Percentiles rank a stretch among this genome's conserved stretches.
Evolutionary conservation across 1,284 basidiomycete species (phyloP).

Genomic region (Ustilago bromivora): DNA sequence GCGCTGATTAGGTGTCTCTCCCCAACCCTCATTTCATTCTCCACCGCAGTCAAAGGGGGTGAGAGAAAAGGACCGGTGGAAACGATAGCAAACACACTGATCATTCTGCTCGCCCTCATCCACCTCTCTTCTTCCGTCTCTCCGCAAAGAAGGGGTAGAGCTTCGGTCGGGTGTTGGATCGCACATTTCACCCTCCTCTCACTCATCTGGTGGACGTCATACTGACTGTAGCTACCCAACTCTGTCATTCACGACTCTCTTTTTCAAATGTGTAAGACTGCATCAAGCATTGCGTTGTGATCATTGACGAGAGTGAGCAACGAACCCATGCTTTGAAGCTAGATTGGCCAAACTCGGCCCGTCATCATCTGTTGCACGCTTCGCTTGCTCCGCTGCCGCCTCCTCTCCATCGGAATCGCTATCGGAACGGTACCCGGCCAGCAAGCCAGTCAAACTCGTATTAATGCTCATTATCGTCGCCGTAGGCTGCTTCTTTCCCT

Average conservation of each 20-base stretch:
- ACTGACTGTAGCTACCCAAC: too few relatives aligned
- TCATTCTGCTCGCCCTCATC: conserved; percentile 24
- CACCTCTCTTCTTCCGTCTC: conserved; percentile 5
- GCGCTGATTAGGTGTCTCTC: conserved; percentile 28
- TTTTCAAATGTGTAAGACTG: too few relatives aligned
- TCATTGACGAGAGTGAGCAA: too few relatives aligned
- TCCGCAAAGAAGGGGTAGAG: neutral
- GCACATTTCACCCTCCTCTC: neutral
- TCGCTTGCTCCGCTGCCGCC: too few relatives aligned
- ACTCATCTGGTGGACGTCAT: neutral
- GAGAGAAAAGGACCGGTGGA: neutral
- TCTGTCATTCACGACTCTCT: too few relatives aligned
- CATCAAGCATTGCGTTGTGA: too few relatives aligned
- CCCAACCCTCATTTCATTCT: neutral
- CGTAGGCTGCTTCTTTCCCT: neutral
- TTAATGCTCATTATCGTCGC: neutral
- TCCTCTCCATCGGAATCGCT: neutral
- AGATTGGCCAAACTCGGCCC: too few relatives aligned
- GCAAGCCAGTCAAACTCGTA: conserved; percentile 3
- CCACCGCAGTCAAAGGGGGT: neutral
- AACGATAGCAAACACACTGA: neutral
- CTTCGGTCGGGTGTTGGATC: neutral
- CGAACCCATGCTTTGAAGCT: neutral
- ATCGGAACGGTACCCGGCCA: conserved; percentile 26
- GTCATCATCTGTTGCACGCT: too few relatives aligned